Conservation (phyloP, 2,329 filamentous ascomycete genomes). For the Aspergillus texensis region DNA sequence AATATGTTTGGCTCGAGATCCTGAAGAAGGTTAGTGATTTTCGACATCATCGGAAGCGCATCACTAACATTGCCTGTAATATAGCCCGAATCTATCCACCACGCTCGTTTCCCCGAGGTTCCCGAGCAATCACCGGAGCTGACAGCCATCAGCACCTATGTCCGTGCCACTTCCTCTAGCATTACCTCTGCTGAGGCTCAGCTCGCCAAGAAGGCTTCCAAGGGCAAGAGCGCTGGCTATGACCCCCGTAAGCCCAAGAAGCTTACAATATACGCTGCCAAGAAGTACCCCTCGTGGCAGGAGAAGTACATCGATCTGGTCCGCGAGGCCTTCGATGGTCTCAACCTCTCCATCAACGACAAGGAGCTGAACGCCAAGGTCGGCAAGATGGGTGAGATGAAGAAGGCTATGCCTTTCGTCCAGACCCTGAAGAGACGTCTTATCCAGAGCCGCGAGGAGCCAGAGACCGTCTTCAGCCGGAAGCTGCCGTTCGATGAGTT, state of each 20-base stretch:
- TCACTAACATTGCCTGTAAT: not conserved
- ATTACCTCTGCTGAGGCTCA: constrained; percentile 82
- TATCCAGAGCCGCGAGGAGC: constrained; percentile 65
- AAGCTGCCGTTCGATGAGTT: constrained; percentile 87
- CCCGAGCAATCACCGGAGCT: constrained; percentile 67
- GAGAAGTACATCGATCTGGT: constrained; percentile 84
- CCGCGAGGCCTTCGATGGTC: constrained; percentile 67
- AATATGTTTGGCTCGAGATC: constrained; percentile 92
- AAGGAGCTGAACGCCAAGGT: constrained; percentile 79
- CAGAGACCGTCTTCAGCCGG: constrained; percentile 73
- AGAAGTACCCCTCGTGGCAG: constrained; percentile 86
- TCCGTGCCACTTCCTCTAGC: constrained; percentile 71
- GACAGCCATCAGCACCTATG: constrained; percentile 79
- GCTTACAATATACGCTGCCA: constrained; percentile 80
- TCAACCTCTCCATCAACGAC: constrained; percentile 69
- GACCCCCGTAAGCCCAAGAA: constrained; percentile 92
- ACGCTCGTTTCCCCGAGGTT: constrained; percentile 72
- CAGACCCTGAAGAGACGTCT: constrained; percentile 84
- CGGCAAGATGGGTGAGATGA: constrained; percentile 77
- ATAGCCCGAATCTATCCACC: constrained; percentile 72
- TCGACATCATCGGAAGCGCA: not conserved
- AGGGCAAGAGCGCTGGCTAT: constrained; percentile 83
- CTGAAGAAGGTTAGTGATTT: constrained; percentile 62
- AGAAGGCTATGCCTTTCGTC: constrained; percentile 98
- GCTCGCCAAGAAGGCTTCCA: constrained; percentile 80